Percentiles rank a stretch among this genome's conserved stretches.
These are phyloP conservation scores for Solanum sejunctum DNA, from an alignment of 257 asterid genomes.

Conservation along the genomic window DNA sequence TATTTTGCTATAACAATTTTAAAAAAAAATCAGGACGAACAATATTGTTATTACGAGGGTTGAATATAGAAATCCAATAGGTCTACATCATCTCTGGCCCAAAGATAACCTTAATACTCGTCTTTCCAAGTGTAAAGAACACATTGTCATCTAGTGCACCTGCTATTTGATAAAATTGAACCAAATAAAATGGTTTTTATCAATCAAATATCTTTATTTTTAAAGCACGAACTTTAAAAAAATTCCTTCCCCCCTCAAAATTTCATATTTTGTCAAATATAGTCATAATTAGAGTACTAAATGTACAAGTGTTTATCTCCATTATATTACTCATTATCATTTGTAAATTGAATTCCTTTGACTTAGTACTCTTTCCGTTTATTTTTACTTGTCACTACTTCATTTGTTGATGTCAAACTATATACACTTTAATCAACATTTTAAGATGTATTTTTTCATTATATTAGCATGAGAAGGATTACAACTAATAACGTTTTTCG, in stretches of 20 bases:
- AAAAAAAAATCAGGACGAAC: not conserved
- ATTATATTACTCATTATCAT: not conserved
- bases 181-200: too few species aligned
- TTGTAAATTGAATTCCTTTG: not conserved
- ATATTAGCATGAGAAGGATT: too few species aligned
- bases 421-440: too few species aligned
- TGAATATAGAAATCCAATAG: not conserved
- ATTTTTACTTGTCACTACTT: too few species aligned
- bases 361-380: not conserved
- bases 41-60: not conserved
- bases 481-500: too few species aligned
- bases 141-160: not conserved
- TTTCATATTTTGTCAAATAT: not conserved
- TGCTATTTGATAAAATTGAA: not conserved
- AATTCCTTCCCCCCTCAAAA: not conserved
- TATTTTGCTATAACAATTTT: not conserved
- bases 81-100: not conserved
- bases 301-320: not conserved
- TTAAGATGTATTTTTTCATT: too few species aligned
- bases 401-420: too few species aligned
- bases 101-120: not conserved
- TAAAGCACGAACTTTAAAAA: not conserved
- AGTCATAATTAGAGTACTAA: not conserved
- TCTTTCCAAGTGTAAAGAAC: not conserved
- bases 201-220: not conserved